phyloP scores from a whole-genome alignment of 495 filamentous ascomycete species.

The Pyrenula massariospora region DNA sequence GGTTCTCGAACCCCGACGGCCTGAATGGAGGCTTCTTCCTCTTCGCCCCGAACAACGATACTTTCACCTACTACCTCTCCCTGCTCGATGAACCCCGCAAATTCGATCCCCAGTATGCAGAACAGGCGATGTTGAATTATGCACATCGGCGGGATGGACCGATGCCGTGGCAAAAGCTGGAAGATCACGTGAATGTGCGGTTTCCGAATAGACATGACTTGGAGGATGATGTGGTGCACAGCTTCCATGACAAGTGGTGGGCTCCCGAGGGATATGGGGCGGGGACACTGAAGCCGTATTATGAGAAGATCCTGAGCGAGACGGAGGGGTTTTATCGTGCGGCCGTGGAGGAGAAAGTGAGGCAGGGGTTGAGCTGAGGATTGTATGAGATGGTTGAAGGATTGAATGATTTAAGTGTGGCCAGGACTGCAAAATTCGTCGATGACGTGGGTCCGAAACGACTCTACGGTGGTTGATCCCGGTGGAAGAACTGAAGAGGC shows the following conservation, averaged over 20 bases:
- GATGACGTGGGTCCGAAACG: too few species aligned
- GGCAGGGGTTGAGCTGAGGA: too few species aligned
- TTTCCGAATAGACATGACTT: background rate
- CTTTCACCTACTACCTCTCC: constrained; percentile 26
- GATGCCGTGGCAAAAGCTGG: constrained; percentile 14
- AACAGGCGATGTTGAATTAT: constrained; percentile 34
- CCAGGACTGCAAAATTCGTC: too few species aligned
- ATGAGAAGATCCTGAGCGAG: background rate
- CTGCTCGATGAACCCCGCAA: constrained; percentile 13
- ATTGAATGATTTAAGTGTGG: too few species aligned
- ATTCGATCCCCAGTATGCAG: constrained; percentile 20
- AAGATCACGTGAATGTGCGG: background rate
- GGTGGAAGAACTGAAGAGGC: too few species aligned
- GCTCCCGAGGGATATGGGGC: background rate
- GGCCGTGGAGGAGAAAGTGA: background rate
- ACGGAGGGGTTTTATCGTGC: background rate
- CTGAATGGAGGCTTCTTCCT: constrained; percentile 30
- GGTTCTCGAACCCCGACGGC: constrained; percentile 12
- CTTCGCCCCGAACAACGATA: constrained; percentile 13
- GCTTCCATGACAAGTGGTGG: background rate
- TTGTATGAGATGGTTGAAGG: too few species aligned
- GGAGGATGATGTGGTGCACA: background rate
- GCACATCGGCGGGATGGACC: constrained; percentile 16
- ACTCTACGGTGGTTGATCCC: too few species aligned
- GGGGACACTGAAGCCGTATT: background rate